Base-by-base conservation (phyloP, 2,329 filamentous ascomycete species). In the Rhynchosporium graminicola region DNA sequence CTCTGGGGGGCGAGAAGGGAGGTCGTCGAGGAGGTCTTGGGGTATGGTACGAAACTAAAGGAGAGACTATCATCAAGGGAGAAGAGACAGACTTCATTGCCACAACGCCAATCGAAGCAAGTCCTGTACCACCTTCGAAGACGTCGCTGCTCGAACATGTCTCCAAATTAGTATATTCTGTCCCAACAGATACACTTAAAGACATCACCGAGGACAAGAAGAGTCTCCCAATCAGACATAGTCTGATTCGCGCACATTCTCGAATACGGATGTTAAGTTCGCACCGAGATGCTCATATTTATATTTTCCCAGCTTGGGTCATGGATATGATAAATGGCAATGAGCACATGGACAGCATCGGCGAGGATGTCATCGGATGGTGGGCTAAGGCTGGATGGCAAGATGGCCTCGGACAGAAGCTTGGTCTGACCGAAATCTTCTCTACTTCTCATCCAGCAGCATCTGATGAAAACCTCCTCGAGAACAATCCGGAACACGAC, bases 331-430 rank as follows among this genome's bases (percentile, higher is more conserved):
- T 96, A 47, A 84, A 85, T 62, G 80, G 83, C 65, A 96, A 97
- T 71, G 88, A 93, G 36, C 87, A 84, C 10, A 85, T 99, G 66
- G 91, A 97, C 70, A 96, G 88, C 61, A 87, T 99, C 54, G 90
- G 90, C 38, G 94, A 98, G 75, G 94, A 98, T 72, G 86, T 97
- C 5, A 80, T 98, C 15, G 92, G 93, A 6, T 97, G 91, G 90
- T 97, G 93, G 92, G 91, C 93, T 40, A 98, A 98, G 75, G 87
- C 94, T 0, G 87, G 87, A 60, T 99, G 95, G 95, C 93, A 98
- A 75, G 80, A 84, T 3, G 90, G 91, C 0, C 80, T 97, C 3
- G 85, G 84, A 0, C 85, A 89, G 57, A 97, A 96, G 76, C 81
- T 98, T 7, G 84, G 87, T 1, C 78, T 97, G 58, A 79, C 84